Conservation (phyloP, 2,329 filamentous ascomycete species). For the Basipetospora chlamydospora region DNA sequence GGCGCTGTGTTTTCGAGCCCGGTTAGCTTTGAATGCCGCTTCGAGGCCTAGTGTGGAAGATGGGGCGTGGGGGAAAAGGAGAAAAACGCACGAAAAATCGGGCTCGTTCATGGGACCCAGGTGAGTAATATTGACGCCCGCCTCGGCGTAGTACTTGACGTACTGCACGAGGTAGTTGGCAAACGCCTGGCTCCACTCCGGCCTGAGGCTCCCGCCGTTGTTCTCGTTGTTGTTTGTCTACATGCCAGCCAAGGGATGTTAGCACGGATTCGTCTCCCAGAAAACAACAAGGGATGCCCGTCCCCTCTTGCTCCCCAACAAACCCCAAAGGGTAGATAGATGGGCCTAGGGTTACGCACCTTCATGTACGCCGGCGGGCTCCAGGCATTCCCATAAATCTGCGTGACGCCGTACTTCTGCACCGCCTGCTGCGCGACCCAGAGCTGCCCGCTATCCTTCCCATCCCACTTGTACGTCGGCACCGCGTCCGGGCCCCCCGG, state of each 20-base stretch:
- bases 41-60: neutral
- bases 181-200: conserved; percentile 31
- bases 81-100: conserved; percentile 2
- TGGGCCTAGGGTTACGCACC: conserved; percentile 1
- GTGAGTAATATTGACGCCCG: conserved; percentile 28
- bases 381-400: conserved; percentile 30
- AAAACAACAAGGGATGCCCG: no score
- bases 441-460: conserved; percentile 33
- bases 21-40: neutral
- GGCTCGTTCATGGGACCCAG: conserved; percentile 32
- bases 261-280: neutral
- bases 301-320: neutral
- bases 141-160: conserved; percentile 28
- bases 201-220: conserved; percentile 5
- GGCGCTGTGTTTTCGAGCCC: neutral
- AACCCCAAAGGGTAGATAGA: neutral
- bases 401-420: conserved; percentile 19
- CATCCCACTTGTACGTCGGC: conserved; percentile 30
- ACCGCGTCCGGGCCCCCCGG: conserved; percentile 25
- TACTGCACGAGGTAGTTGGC: conserved; percentile 33
- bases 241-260: neutral
- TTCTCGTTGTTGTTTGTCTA: conserved; percentile 6
- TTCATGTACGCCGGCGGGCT: conserved; percentile 34
- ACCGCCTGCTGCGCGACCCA: conserved; percentile 34
- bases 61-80: neutral